Conservation (phyloP, 164 flowering plant species). For the Nymphaea colorata region DNA sequence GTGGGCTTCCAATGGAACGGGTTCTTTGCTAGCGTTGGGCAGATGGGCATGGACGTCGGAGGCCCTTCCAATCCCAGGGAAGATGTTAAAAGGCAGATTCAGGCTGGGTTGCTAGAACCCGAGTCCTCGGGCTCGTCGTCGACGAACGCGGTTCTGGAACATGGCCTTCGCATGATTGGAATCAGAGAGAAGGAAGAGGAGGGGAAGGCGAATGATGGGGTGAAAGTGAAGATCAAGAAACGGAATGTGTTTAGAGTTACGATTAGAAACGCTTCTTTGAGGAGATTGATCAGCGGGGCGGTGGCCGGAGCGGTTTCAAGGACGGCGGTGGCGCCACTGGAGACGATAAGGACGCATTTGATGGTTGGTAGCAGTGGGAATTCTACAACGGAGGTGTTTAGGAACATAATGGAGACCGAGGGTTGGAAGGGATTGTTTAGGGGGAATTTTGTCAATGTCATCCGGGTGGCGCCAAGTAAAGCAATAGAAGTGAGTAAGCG, state of each 20-base stretch:
- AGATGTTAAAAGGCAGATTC: conserved; percentile 8
- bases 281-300: conserved; percentile 80
- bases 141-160: too few species aligned
- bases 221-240: conserved; percentile 26
- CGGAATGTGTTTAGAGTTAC: conserved; percentile 48
- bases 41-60: conserved; percentile 53
- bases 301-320: conserved; percentile 76
- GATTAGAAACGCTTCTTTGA: conserved; percentile 50
- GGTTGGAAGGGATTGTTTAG: conserved; percentile 97
- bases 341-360: conserved; percentile 81
- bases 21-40: conserved; percentile 72
- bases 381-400: conserved; percentile 68
- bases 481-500: conserved; percentile 50
- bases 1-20: conserved; percentile 14
- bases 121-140: conserved; percentile 12
- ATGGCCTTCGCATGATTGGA: background rate
- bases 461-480: conserved; percentile 94
- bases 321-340: conserved; percentile 73
- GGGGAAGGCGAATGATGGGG: background rate
- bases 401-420: conserved; percentile 67
- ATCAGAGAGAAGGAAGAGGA: conserved; percentile 16
- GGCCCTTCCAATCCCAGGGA: conserved; percentile 29
- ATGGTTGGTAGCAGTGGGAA: conserved; percentile 89
- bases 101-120: conserved; percentile 16
- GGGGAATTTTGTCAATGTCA: conserved; percentile 90